These are phyloP conservation scores for Xanthoparmelia taractica DNA, from an alignment of 495 filamentous ascomycete genomes.

Conservation along the genomic window DNA sequence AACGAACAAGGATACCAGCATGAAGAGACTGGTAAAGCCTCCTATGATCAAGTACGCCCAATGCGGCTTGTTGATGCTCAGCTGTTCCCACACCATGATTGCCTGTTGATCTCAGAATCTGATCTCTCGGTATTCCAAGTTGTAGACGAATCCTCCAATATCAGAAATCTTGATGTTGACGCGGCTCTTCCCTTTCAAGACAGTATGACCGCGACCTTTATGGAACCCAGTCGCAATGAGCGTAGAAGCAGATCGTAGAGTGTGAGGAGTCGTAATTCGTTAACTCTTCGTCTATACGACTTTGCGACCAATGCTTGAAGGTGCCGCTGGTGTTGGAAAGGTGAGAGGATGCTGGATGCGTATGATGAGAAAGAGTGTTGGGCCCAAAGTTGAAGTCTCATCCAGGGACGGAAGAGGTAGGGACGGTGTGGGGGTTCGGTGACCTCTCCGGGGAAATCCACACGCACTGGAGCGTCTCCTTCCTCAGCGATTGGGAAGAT, in stretches of 20 bases:
- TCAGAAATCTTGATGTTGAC: not conserved
- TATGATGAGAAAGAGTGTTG: not conserved
- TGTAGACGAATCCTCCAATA: conserved; percentile 11
- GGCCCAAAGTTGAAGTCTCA: not conserved
- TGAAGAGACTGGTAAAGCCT: conserved; percentile 96
- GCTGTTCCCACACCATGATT: conserved; percentile 85
- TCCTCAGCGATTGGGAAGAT: not conserved
- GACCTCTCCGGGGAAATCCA: conserved; percentile 16
- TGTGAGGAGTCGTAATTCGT: conserved; percentile 49
- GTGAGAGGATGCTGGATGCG: not conserved
- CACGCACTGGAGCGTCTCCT: conserved; percentile 9
- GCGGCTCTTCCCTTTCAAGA: not conserved
- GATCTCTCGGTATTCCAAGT: not conserved
- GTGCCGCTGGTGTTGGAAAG: not conserved
- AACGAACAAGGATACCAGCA: conserved; percentile 94
- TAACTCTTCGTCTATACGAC: not conserved
- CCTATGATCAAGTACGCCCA: conserved; percentile 97
- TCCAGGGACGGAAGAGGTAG: not conserved
- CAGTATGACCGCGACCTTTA: conserved; percentile 22
- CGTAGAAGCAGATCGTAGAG: conserved; percentile 39
- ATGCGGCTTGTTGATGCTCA: conserved; percentile 89
- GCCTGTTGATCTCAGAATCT: not conserved
- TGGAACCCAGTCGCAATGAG: conserved; percentile 16
- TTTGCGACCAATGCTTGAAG: too few species aligned
- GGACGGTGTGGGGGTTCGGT: conserved; percentile 12